phyloP scores from a whole-genome alignment of 352 stramenopile species.

The Pythium periplocum region DNA sequence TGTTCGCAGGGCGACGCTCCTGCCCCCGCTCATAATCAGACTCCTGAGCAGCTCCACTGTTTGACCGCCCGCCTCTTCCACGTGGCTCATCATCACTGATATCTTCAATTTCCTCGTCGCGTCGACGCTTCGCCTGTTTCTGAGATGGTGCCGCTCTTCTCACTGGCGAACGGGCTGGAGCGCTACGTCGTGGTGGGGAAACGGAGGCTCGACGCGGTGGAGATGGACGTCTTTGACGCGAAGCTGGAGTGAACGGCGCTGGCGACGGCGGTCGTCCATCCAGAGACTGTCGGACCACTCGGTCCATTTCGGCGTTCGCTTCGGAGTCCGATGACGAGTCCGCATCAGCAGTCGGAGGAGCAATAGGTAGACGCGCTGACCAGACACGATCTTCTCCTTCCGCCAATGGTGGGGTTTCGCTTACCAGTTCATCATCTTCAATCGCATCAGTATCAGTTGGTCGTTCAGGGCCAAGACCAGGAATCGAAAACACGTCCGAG shows the following conservation, averaged over 20 bases:
- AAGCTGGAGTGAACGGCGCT: too few relatives aligned
- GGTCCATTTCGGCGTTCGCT: constrained; percentile 19
- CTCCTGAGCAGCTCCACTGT: too few relatives aligned
- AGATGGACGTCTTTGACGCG: too few relatives aligned
- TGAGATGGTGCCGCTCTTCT: too few relatives aligned
- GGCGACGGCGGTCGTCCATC: too few relatives aligned
- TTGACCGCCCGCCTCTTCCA: too few relatives aligned
- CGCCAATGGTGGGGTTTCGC: constrained; percentile 15
- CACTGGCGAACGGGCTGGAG: too few relatives aligned
- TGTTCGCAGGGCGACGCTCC: background rate
- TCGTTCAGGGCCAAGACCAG: constrained; percentile 10
- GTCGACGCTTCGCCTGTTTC: background rate
- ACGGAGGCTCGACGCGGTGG: too few relatives aligned
- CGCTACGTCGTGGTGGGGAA: too few relatives aligned
- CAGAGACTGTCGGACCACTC: constrained; percentile 9
- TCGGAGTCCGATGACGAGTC: constrained; percentile 11
- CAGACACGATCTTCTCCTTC: constrained; percentile 20
- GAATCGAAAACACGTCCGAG: constrained; percentile 6
- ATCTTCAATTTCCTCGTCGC: constrained; percentile 8
- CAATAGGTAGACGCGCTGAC: constrained; percentile 20
- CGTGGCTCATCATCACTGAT: constrained; percentile 8
- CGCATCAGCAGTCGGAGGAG: constrained; percentile 10
- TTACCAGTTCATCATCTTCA: constrained; percentile 10
- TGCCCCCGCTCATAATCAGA: too few relatives aligned
- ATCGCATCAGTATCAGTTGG: constrained; percentile 9